A percentile compares a stretch with the other conserved stretches of the same genome.
Evolutionary conservation across 106 monocot genomes (phyloP).

Genomic region (Xerophyta viscosa): DNA sequence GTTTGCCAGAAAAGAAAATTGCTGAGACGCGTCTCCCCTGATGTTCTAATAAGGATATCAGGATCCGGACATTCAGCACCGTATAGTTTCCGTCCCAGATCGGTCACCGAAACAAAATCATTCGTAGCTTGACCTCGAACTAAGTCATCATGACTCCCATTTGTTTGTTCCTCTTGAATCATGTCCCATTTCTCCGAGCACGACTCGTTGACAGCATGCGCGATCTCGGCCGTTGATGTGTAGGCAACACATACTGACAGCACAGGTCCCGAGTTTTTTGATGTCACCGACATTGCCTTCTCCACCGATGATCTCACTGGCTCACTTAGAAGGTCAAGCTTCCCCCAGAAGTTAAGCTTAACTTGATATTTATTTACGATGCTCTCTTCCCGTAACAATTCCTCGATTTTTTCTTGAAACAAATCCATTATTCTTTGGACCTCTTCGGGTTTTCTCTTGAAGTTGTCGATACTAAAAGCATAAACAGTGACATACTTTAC

Average conservation of each 20-base stretch:
- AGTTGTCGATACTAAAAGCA: constrained; percentile 21
- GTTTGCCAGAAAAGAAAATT: constrained; percentile 29
- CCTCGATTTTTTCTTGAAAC: constrained; percentile 11
- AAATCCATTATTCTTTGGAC: constrained; percentile 12
- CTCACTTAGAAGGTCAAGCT: constrained; percentile 6
- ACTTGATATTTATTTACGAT: neutral
- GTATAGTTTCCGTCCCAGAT: constrained; percentile 13
- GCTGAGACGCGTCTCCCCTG: constrained; percentile 22
- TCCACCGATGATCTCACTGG: constrained; percentile 1
- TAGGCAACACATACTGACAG: constrained; percentile 15
- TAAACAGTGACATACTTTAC: constrained; percentile 11
- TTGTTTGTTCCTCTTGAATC: no score
- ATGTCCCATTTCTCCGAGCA: neutral
- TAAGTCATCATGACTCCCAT: neutral
- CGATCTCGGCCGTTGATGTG: constrained; percentile 12
- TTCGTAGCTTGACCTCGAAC: neutral
- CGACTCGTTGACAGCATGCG: neutral
- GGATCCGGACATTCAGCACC: constrained; percentile 6
- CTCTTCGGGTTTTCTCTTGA: constrained; percentile 6
- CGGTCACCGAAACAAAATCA: neutral
- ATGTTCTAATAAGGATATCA: constrained; percentile 20
- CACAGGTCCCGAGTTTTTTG: neutral
- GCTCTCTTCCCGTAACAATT: neutral
- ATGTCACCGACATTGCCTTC: constrained; percentile 3
- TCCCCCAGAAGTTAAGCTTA: constrained; percentile 5